Percentiles rank a stretch among this genome's conserved stretches.
phyloP scores from a whole-genome alignment of 2,329 filamentous ascomycete species.

The Albifimbria verrucaria region DNA sequence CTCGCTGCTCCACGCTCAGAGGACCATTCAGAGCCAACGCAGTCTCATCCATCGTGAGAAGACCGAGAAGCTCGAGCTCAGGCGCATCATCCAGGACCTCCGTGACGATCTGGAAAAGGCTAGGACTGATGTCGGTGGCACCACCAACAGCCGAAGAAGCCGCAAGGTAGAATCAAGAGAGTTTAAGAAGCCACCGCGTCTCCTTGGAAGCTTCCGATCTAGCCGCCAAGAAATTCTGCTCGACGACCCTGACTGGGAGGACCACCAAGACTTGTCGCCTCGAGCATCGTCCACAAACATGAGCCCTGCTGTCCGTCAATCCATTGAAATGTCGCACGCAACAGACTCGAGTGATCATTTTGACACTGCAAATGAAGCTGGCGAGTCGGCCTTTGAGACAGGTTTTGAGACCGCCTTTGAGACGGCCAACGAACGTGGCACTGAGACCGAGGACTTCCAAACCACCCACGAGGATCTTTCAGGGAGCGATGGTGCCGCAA shows the following conservation, averaged over 20 bases:
- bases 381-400: constrained; percentile 62
- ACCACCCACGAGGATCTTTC: constrained; percentile 79
- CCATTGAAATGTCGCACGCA: constrained; percentile 11
- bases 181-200: constrained; percentile 74
- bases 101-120: constrained; percentile 83
- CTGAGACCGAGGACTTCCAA: constrained; percentile 93
- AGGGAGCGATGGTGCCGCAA: constrained; percentile 80
- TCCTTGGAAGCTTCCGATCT: constrained; percentile 72
- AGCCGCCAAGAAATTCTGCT: constrained; percentile 74
- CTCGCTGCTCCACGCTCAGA: constrained; percentile 88
- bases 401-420: constrained; percentile 80
- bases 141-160: constrained; percentile 53
- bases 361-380: constrained; percentile 77
- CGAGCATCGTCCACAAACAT: constrained; percentile 17
- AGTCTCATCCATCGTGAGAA: constrained; percentile 96
- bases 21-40: constrained; percentile 94
- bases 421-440: constrained; percentile 75
- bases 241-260: constrained; percentile 88
- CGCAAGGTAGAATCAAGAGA: constrained; percentile 62
- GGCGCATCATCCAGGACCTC: constrained; percentile 91
- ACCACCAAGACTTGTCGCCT: constrained; percentile 49
- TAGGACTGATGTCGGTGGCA: constrained; percentile 48
- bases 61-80: constrained; percentile 95
- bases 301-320: constrained; percentile 13
- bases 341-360: constrained; percentile 65